These are phyloP conservation scores for Dothidotthia symphoricarpi DNA, from an alignment of 2,329 filamentous ascomycete species.

Conservation along the genomic window DNA sequence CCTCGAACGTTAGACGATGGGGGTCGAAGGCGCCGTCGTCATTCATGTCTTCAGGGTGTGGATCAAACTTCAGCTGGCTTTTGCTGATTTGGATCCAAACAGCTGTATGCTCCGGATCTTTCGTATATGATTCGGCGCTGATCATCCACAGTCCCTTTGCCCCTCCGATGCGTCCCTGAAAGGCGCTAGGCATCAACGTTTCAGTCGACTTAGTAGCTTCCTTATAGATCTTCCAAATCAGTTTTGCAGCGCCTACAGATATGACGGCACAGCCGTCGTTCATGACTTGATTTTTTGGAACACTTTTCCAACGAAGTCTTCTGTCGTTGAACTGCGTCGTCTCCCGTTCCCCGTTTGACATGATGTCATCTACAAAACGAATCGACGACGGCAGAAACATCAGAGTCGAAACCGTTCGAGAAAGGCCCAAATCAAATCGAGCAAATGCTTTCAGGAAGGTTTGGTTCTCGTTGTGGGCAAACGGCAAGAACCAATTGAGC, in stretches of 20 bases:
- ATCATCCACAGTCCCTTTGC: constrained; percentile 76
- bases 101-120: constrained; percentile 42
- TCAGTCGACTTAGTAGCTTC: constrained; percentile 58
- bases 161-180: constrained; percentile 68
- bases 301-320: constrained; percentile 20
- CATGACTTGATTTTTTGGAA: constrained; percentile 37
- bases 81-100: constrained; percentile 64
- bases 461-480: constrained; percentile 37
- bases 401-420: constrained; percentile 40
- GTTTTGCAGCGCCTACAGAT: constrained; percentile 58
- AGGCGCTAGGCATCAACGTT: constrained; percentile 63
- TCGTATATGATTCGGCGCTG: constrained; percentile 50
- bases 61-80: constrained; percentile 68
- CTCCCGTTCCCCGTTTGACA: constrained; percentile 37
- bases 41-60: constrained; percentile 45
- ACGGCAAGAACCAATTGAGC: constrained; percentile 44
- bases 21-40: constrained; percentile 44
- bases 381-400: constrained; percentile 42
- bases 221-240: constrained; percentile 53
- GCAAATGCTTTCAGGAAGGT: constrained; percentile 45
- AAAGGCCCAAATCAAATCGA: constrained; percentile 45
- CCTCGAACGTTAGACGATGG: constrained; percentile 64
- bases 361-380: constrained; percentile 26
- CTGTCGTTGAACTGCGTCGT: constrained; percentile 40
- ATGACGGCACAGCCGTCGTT: constrained; percentile 62